phyloP scores from a whole-genome alignment of 345 rosid species.

The Geranium rotundifolium region DNA sequence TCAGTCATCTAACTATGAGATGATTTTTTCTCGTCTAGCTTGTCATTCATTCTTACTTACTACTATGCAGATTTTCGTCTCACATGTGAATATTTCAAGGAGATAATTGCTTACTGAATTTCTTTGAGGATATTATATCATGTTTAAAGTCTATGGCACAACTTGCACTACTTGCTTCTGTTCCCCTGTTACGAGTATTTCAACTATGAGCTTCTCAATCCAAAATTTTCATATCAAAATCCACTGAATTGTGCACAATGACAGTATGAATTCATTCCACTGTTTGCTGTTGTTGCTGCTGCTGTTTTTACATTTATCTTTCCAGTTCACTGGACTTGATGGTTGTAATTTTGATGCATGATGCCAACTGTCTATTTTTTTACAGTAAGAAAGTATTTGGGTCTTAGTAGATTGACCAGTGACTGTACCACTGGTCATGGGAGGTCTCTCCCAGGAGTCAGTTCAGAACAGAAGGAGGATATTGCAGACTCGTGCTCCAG shows the following conservation, averaged over 20 bases:
- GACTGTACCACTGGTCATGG: conserved; percentile 70
- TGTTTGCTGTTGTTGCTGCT: no score
- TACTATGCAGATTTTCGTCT: neutral
- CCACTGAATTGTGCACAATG: no score
- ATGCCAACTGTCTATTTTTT: conserved; percentile 2
- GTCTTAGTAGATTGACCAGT: conserved; percentile 69
- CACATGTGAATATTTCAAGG: neutral
- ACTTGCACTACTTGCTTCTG: no score
- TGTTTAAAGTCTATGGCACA: no score
- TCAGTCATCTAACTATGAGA: neutral
- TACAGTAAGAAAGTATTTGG: conserved; percentile 79
- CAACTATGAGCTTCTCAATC: no score
- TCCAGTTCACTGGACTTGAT: no score
- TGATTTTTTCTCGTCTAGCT: neutral
- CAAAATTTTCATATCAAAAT: no score
- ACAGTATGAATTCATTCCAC: no score
- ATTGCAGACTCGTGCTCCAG: conserved; percentile 80
- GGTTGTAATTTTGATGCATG: neutral
- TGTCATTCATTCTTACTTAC: neutral
- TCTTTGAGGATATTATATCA: no score
- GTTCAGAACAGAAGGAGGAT: conserved; percentile 60
- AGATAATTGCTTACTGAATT: no score
- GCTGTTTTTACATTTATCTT: no score
- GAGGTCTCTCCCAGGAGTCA: conserved; percentile 54
- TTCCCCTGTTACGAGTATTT: no score